A percentile compares a stretch with the other conserved stretches of the same genome.
phyloP scores from a whole-genome alignment of 805 yeast genomes.

The Candida hispaniensis region DNA sequence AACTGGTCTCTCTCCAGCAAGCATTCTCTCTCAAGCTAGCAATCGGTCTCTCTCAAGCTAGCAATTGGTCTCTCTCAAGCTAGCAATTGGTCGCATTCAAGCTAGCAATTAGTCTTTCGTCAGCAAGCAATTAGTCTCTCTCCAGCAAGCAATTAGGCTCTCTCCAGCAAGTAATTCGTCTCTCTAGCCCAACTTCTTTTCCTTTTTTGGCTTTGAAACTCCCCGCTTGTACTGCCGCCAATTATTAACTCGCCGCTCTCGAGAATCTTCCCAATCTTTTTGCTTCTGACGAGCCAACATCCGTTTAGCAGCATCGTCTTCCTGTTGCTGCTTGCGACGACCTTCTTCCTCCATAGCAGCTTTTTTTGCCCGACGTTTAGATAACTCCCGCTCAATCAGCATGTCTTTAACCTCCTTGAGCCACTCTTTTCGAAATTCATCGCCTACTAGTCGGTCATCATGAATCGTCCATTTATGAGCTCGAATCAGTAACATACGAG shows the following conservation, averaged over 20 bases:
- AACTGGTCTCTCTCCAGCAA: no score
- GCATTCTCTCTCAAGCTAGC: no score
- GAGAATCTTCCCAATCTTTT: conserved; percentile 47
- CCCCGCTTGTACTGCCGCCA: conserved; percentile 46
- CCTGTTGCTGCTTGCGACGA: conserved; percentile 30
- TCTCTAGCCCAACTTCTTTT: conserved; percentile 22
- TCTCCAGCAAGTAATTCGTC: no score
- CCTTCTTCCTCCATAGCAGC: conserved; percentile 36
- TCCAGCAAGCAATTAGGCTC: no score
- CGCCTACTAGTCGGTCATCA: conserved; percentile 32
- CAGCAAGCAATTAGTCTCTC: no score
- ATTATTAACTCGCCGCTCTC: conserved; percentile 46
- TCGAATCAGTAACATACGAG: conserved; percentile 31
- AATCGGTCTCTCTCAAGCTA: no score
- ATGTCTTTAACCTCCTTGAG: conserved; percentile 34
- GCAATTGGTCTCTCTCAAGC: no score
- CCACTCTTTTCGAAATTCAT: conserved; percentile 34
- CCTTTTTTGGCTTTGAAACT: conserved; percentile 39
- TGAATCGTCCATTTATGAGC: conserved; percentile 32
- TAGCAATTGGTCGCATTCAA: no score
- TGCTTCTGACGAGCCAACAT: conserved; percentile 33
- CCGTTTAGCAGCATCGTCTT: conserved; percentile 28
- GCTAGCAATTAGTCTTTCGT: no score
- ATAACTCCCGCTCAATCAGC: conserved; percentile 38
- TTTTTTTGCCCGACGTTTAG: conserved; percentile 35